phyloP scores from a whole-genome alignment of 139 green algal genomes.

The Astrephomene gubernaculifera region DNA sequence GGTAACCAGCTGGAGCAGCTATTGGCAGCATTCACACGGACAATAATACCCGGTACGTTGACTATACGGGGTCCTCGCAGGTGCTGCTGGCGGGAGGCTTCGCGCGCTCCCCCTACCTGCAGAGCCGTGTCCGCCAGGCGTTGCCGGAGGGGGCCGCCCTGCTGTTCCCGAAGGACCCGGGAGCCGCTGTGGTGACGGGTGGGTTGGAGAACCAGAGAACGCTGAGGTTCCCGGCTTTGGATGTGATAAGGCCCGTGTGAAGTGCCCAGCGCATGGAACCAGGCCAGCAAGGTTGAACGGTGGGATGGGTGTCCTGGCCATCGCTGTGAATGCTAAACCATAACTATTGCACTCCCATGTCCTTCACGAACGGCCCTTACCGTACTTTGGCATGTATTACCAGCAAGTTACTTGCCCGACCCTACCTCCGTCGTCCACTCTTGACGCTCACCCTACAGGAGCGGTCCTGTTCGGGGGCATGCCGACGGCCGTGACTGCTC shows the following conservation, averaged over 20 bases:
- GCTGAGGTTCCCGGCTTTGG: not conserved
- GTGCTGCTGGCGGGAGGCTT: slow-evolving; percentile 31
- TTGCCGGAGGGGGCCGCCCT: not conserved
- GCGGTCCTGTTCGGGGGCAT: not conserved
- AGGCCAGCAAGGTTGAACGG: not conserved
- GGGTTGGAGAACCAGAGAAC: not conserved
- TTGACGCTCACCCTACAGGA: not conserved
- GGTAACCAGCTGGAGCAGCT: no score
- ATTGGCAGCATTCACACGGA: no score
- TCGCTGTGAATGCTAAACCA: not conserved
- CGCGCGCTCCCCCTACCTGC: slow-evolving; percentile 28
- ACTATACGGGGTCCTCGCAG: no score
- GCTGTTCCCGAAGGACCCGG: slow-evolving; percentile 1
- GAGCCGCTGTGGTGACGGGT: slow-evolving; percentile 7
- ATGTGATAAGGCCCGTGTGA: no score
- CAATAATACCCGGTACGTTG: no score
- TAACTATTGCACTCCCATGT: not conserved
- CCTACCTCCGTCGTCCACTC: not conserved
- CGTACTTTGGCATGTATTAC: no score
- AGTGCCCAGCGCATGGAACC: not conserved
- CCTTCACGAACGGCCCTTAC: not conserved
- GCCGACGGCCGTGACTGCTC: not conserved
- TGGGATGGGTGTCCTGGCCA: not conserved
- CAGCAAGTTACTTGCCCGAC: not conserved
- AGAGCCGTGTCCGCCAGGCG: not conserved